Base-by-base conservation (phyloP, 2,329 filamentous ascomycete genomes). In the Ambrosiella beaveri region DNA sequence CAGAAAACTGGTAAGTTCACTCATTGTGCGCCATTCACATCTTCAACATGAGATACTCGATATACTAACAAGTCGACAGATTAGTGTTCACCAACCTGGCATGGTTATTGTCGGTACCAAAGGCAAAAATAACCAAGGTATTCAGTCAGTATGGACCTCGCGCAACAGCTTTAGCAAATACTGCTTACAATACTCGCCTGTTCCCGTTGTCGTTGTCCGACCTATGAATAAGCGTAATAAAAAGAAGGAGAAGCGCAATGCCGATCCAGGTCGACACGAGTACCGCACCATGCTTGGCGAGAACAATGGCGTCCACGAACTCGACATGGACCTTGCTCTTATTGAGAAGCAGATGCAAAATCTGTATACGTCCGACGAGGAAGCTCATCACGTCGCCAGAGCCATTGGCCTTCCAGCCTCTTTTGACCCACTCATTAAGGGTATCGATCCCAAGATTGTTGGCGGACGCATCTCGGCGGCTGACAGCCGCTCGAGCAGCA, bases 101-200 rank as follows among this genome's bases (percentile, higher is more conserved):
- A 90, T 95, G 72, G 78, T 96, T 19, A 85, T 96, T 36, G 90
- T 96, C 13, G 90, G 90, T 49, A 95, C 90, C 1, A 81, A 86
- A 64, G 90, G 90, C 51, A 80, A 88, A 57, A 91, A 85, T 41
- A 75, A 95, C 1, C 88, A 88, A 39, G 88, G 89, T 35, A 83
- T 95, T 59, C 89, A 95, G 67, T 87, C 88, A 53, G 74, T 95
- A 37, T 79, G 95, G 47, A 88, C 87, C 54, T 79, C 77, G 38
- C 73, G 77, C 49, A 93, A 88, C 62, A 93, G 86, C 0, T 90
- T 95, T 50, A 94, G 88, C 35, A 95, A 95, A 67, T 96, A 95
- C 71, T 95, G 90, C 65, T 76, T 95, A 11, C 90, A 96, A 67
- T 90, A 95, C 68, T 95, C 87, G 1, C 89, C 90, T 0, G 87